A percentile compares a stretch with the other conserved stretches of the same genome.
phyloP scores from a whole-genome alignment of 75 land plant genomes.

The Picea sitchensis region DNA sequence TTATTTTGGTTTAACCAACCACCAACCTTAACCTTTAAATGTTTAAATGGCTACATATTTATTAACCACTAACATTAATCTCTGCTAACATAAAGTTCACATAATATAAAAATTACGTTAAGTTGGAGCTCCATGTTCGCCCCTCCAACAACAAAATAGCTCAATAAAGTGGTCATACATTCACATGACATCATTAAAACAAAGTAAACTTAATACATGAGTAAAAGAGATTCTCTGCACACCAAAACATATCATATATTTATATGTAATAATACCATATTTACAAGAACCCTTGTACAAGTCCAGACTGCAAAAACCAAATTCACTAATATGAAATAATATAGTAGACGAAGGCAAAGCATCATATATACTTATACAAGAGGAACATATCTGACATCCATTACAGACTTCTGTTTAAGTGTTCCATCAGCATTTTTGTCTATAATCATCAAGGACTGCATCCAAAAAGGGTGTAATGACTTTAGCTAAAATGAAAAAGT shows the following conservation, averaged over 20 bases:
- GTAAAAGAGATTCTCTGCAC: neutral
- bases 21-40: too few species aligned
- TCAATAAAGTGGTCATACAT: too few species aligned
- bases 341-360: neutral
- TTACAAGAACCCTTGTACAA: neutral
- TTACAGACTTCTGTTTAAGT: constrained; percentile 20
- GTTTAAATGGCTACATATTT: too few species aligned
- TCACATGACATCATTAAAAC: too few species aligned
- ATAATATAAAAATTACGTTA: too few species aligned
- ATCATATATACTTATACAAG: constrained; percentile 20
- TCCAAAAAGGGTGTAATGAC: neutral
- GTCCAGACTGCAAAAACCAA: neutral
- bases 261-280: neutral
- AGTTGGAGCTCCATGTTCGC: too few species aligned
- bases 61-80: too few species aligned
- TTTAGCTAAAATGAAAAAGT: neutral
- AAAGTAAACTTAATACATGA: neutral
- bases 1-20: too few species aligned
- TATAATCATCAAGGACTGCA: constrained; percentile 41
- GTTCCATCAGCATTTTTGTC: constrained; percentile 42
- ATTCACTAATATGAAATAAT: neutral
- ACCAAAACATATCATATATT: neutral
- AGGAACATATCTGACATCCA: constrained; percentile 53
- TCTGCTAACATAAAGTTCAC: too few species aligned
- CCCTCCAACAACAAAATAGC: too few species aligned